Evolutionary conservation across 139 green algal genomes (phyloP).

Genomic region (Chlamydomonas asymmetrica): DNA sequence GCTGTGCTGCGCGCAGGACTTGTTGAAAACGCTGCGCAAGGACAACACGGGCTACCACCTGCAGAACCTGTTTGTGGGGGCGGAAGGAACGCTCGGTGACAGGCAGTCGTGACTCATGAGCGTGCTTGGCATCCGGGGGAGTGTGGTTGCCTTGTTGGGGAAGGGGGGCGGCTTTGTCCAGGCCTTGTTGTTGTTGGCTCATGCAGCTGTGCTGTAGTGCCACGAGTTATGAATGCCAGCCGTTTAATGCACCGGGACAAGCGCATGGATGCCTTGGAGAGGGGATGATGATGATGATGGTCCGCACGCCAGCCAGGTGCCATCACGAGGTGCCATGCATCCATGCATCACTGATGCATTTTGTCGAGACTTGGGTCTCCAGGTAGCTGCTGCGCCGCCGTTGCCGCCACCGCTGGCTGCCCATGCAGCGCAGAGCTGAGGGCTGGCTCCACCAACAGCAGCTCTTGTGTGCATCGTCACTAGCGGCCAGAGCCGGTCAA

Average conservation of each 20-base stretch:
- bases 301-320: too few relatives aligned
- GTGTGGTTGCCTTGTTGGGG: not conserved
- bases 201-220: not conserved
- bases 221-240: not conserved
- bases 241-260: too few relatives aligned
- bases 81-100: slow-evolving; percentile 93
- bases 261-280: too few relatives aligned
- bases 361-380: too few relatives aligned
- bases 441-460: too few relatives aligned
- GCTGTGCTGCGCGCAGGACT: slow-evolving; percentile 72
- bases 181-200: not conserved
- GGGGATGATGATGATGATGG: too few relatives aligned
- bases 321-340: too few relatives aligned
- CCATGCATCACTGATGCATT: too few relatives aligned
- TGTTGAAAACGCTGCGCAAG: slow-evolving; percentile 83
- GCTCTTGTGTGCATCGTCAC: too few relatives aligned
- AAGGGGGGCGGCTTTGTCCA: not conserved
- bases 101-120: too few relatives aligned
- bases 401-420: not conserved
- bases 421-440: not conserved
- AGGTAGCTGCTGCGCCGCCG: not conserved
- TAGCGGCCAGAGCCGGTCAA: too few relatives aligned
- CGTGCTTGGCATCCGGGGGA: not conserved
- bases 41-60: slow-evolving; percentile 99
- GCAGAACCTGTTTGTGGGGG: slow-evolving; percentile 98